phyloP scores from a whole-genome alignment of 2,329 filamentous ascomycete genomes.

The Fusarium hainanense region DNA sequence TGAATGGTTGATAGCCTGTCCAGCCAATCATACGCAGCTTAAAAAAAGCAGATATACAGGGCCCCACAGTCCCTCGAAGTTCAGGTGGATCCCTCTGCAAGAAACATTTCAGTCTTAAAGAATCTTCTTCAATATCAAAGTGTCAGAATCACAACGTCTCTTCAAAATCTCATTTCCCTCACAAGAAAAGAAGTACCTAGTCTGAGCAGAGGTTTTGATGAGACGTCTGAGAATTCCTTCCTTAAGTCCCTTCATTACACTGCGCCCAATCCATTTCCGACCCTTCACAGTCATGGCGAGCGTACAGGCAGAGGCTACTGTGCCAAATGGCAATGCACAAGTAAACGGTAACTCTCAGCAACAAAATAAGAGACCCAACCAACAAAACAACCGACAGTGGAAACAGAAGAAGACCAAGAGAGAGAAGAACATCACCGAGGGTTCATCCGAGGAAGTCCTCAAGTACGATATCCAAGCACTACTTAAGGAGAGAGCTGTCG shows the following conservation, averaged over 20 bases:
- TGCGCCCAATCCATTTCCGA: slow-evolving; percentile 28
- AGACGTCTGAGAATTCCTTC: slow-evolving; percentile 33
- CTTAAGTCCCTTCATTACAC: slow-evolving; percentile 24
- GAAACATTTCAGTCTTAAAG: slow-evolving; percentile 33
- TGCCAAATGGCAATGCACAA: slow-evolving; percentile 35
- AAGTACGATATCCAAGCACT: slow-evolving; percentile 70
- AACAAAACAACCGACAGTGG: slow-evolving; percentile 41
- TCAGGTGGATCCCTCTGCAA: slow-evolving; percentile 34
- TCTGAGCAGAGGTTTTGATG: slow-evolving; percentile 19
- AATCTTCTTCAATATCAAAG: slow-evolving; percentile 18
- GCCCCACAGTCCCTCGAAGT: slow-evolving; percentile 25
- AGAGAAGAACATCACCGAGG: slow-evolving; percentile 69
- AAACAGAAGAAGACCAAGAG: slow-evolving; percentile 66
- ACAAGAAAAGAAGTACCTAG: neutral
- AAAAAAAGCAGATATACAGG: slow-evolving; percentile 32
- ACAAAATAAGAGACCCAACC: slow-evolving; percentile 43
- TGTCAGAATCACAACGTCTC: neutral
- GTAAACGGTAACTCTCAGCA: slow-evolving; percentile 15
- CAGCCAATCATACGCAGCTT: slow-evolving; percentile 26
- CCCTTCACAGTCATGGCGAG: slow-evolving; percentile 44
- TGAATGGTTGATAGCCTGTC: neutral
- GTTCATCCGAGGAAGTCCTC: slow-evolving; percentile 74
- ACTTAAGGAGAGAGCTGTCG: slow-evolving; percentile 56
- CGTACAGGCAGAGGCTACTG: slow-evolving; percentile 20
- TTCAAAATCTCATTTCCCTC: neutral